Percentiles rank a stretch among this genome's conserved stretches.
Conservation (phyloP, 2,329 filamentous ascomycete genomes). For the Phaeomoniella chlamydospora region DNA sequence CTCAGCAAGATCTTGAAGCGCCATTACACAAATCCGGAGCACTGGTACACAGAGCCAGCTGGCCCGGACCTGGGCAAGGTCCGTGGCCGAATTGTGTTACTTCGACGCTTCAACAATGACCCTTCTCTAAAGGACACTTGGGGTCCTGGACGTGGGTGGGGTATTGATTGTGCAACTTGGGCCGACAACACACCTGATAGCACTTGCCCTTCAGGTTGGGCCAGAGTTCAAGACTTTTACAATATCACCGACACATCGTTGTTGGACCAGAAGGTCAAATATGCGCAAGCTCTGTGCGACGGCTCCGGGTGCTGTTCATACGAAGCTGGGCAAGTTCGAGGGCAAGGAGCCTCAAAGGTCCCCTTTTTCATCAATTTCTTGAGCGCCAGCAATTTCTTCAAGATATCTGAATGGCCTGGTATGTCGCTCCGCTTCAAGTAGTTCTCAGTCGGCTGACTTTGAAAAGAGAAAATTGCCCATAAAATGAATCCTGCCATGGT, state of each 20-base stretch:
- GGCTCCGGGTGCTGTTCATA: conserved; percentile 25
- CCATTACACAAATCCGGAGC: conserved; percentile 50
- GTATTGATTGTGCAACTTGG: conserved; percentile 53
- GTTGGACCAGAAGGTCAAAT: conserved; percentile 67
- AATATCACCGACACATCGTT: conserved; percentile 62
- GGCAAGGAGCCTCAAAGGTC: conserved; percentile 17
- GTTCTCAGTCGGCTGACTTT: background rate
- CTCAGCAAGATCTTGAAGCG: conserved; percentile 58
- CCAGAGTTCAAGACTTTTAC: conserved; percentile 91
- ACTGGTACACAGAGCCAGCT: conserved; percentile 66
- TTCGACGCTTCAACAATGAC: conserved; percentile 64
- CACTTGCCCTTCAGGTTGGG: conserved; percentile 50
- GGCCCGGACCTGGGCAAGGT: conserved; percentile 67
- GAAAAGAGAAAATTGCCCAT: conserved; percentile 63
- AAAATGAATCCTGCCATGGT: conserved; percentile 70
- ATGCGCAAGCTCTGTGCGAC: conserved; percentile 60
- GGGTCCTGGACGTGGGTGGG: conserved; percentile 34
- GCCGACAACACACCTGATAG: conserved; percentile 79
- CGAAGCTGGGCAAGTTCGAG: conserved; percentile 35
- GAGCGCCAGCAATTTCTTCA: conserved; percentile 89
- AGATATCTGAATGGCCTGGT: conserved; percentile 69
- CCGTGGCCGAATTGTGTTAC: conserved; percentile 68
- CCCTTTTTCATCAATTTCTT: conserved; percentile 86
- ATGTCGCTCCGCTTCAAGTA: background rate
- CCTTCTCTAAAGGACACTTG: conserved; percentile 26